Base-by-base conservation (phyloP, 352 stramenopile genomes). In the Phytophthora pini region DNA sequence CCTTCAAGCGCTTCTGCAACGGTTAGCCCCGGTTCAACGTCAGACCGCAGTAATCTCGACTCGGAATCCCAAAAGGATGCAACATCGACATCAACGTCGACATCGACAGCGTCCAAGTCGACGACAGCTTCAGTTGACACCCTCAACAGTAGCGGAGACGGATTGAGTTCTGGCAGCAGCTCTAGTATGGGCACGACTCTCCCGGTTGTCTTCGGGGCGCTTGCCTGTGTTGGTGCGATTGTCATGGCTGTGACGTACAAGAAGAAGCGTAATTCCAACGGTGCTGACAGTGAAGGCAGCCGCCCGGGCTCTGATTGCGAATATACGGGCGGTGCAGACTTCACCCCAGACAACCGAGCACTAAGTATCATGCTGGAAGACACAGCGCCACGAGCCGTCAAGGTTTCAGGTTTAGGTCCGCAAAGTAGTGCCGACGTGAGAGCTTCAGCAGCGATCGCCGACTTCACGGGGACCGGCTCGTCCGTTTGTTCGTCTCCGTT, bases 231-330 rank as follows among this genome's bases (percentile, higher is more conserved):
- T 4, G 76, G 72, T 13, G 71, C 62, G 1, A 26, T 87, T 36
- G 64, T 82, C 15, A 64, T 74, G 17, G 69, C 70, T 11, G 71
- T 87, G 24, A 73, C 73, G 38, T 79, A 80, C 71, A 85, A 87
- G 67, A 77, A 61, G 40, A 78, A 65, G 59, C 50, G 32, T 17
- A 53, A 52, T 32, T 20, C 36, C 0, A 55, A 51, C 20, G 31
- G 29, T 20, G 45, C 39, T 20, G 43, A 40, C 20, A 38, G 39
- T 7, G 56, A 61, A n/a, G 31, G 47, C 20, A 50, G 45, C 12
- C 44, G 48, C 20, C 41, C 24, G 5, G 63, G 43, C n/a, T 65
- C 56, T 11, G 70, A 68, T 40, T 78, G 69, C 41, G 68, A 71
- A 20, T 80, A 76, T 53, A 53, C 60, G 9, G 56, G 53, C 32